Evolutionary conservation across 2,329 filamentous ascomycete species (phyloP).

Genomic region (Metarhizium brunneum): DNA sequence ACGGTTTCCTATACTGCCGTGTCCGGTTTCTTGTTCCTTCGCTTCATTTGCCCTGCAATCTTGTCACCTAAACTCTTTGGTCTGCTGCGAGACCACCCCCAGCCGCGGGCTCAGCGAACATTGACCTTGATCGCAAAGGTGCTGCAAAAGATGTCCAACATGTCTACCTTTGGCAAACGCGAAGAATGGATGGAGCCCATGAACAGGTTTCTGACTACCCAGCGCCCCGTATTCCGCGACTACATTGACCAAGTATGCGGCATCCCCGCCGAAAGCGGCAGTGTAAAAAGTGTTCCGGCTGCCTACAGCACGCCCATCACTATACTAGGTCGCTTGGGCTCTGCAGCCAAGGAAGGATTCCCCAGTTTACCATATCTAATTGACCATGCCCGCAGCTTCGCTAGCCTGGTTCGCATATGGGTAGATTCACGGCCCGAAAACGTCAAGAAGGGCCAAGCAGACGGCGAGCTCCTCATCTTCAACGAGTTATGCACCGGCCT

Average conservation of each 20-base stretch:
- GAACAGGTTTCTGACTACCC: constrained; percentile 73
- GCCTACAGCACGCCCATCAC: constrained; percentile 90
- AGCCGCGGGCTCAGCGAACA: constrained; percentile 72
- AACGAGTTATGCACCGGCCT: constrained; percentile 40
- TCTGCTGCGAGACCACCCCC: constrained; percentile 72
- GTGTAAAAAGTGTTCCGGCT: constrained; percentile 56
- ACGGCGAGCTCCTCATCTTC: constrained; percentile 46
- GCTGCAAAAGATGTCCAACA: constrained; percentile 80
- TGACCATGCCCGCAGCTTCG: constrained; percentile 78
- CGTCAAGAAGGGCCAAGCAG: constrained; percentile 19
- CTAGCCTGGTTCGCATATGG: constrained; percentile 75
- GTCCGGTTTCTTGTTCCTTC: constrained; percentile 86
- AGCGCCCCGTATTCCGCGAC: constrained; percentile 72
- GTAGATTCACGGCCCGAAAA: constrained; percentile 44
- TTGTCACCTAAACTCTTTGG: constrained; percentile 92
- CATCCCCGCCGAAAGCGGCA: constrained; percentile 63
- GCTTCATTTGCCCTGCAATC: constrained; percentile 95
- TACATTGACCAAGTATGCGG: constrained; percentile 83
- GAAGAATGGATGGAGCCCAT: constrained; percentile 99
- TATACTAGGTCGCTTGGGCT: constrained; percentile 73
- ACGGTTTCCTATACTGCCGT: constrained; percentile 90
- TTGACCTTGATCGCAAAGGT: constrained; percentile 89
- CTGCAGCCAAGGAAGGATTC: constrained; percentile 80
- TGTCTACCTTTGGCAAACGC: constrained; percentile 86
- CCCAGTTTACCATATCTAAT: constrained; percentile 89